Base-by-base conservation (phyloP, 2,329 filamentous ascomycete species). In the Pseudogymnoascus sp. region DNA sequence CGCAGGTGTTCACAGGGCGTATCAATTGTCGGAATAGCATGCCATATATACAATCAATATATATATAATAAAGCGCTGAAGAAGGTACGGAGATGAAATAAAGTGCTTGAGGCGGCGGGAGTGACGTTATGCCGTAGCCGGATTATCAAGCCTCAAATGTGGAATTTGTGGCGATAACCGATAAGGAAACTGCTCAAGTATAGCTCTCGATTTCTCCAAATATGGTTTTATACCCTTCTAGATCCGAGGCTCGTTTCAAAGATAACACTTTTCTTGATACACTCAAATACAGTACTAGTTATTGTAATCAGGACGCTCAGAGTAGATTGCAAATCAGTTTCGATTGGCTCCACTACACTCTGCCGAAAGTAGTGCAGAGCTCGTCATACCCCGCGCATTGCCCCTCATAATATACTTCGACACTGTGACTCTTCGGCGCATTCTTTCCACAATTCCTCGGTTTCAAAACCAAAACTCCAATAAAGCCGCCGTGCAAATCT, bases 1-100 rank as follows among this genome's bases (percentile, higher is more conserved):
- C 68, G 72, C 66, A 70, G 66, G 69, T 68, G 69, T 69, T 48
- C 15, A 55, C 55, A 62, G 67, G 64, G 60, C 67, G 64, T 58
- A 65, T 63, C 21, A 70, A 59, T 18, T 67, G 45, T 68, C 62
- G 66, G 58, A 66, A 70, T 66, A 70, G 66, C 69, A 72, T 72
- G 59, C 62, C 58, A 59, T 59, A 55, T 55, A 55, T 35, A 55
- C 9, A 5, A 13, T 21, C 13, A 13, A 55, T 55, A 55, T 35
- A 55, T 18, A 55, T 55, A 15, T 21, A 33, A 35, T 12, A 13
- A 8, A 35, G 29, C 29, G 48, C 48, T 21, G 13, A 8, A 55
- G n/a, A 21, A 33, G 5, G 48, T 35, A 33, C 21, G 29, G 48
- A 33, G 48, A 55, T 35, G 29, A 55, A 55, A 55, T 55, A 55